Base-by-base conservation (phyloP, 2,329 filamentous ascomycete species). In the Onygenales sp. region DNA sequence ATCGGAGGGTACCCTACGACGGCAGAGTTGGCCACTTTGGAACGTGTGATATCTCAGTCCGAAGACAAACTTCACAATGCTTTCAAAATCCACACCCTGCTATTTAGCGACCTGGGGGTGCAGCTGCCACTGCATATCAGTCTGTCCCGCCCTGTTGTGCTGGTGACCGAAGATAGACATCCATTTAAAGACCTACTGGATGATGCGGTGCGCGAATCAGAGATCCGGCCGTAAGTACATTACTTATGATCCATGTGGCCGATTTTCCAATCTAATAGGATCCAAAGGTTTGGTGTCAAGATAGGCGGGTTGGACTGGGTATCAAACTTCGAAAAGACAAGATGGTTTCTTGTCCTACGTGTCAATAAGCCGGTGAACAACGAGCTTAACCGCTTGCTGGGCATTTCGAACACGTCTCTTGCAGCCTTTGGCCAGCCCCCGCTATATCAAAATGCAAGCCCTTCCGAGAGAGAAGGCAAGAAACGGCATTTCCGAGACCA, bases 61-160 rank as follows among this genome's bases (percentile, higher is more conserved):
- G 53, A 65, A 63, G 13, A 56, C 58, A 5, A 69, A 81, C 40
- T 69, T 79, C 37, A 62, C 60, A 6, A 68, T 78, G 2, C 64
- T 67, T 51, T 56, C 52, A 2, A 65, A 51, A 73, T 93, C 14
- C 77, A 84, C 57, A 85, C 80, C 57, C 82, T 93, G 55, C 74
- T 97, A 5, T 81, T 79, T 42, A 94, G 85, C 57, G 87, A 93
- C 54, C 79, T 96, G 0, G 87, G 83, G 54, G 83, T 84, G 5
- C 84, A 86, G 4, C 74, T 88, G 49, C 92, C 92, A 2, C 77
- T 98, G 46, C 93, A 98, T 69, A 84, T 98, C 63, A 95, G 90
- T 60, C 78, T 98, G 6, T 97, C 93, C 6, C 80, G 88, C 5
- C 86, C 93, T 0, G 74, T 97, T 49, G 79, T 84, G 10, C 80